Evolutionary conservation across 257 asterid species (phyloP).

Genomic region (Solanum etuberosum): DNA sequence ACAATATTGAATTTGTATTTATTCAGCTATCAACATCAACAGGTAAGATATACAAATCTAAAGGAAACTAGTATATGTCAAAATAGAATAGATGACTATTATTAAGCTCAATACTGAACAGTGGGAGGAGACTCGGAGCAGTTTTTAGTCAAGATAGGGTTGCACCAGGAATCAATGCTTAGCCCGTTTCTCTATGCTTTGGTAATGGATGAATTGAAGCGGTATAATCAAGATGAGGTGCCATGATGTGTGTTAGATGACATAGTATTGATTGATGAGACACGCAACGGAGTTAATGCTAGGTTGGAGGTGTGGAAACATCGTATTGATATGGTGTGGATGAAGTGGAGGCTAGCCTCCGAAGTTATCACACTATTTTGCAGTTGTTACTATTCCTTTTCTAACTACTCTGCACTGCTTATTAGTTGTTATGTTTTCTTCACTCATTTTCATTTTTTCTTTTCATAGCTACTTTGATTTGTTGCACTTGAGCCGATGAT

Average conservation of each 20-base stretch:
- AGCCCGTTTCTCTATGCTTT: neutral
- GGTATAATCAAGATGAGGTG: neutral
- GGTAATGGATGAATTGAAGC: neutral
- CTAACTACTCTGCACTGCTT: neutral
- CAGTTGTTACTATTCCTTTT: neutral
- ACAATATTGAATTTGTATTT: neutral
- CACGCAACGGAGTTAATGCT: neutral
- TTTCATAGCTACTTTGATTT: neutral
- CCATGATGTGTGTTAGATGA: neutral
- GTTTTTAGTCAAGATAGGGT: neutral
- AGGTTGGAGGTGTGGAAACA: neutral
- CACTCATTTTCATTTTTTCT: neutral
- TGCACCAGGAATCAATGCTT: neutral
- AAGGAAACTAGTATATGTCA: neutral
- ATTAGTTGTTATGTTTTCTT: neutral
- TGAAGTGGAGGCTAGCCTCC: neutral
- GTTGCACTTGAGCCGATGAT: neutral
- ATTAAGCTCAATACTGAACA: neutral
- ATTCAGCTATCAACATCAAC: neutral
- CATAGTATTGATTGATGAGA: neutral
- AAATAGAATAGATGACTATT: neutral
- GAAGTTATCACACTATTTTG: neutral
- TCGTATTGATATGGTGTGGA: neutral
- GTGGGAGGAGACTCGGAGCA: neutral
- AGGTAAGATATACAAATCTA: neutral